phyloP scores from a whole-genome alignment of 208 protist species.

The Naegleria fowleri region DNA sequence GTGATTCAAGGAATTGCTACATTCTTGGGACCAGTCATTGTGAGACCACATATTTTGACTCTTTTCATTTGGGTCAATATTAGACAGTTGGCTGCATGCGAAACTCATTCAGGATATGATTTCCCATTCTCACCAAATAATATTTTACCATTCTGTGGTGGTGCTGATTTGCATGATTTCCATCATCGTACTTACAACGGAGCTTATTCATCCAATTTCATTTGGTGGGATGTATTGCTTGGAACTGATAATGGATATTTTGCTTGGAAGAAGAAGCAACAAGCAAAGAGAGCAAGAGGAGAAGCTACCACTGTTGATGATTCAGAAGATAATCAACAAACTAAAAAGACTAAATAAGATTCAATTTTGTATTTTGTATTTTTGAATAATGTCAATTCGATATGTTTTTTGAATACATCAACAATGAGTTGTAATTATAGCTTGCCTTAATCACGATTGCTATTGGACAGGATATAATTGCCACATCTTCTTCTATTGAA shows the following conservation, averaged over 20 bases:
- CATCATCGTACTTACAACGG: conserved; percentile 25
- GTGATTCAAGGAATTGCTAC: conserved; percentile 24
- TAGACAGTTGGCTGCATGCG: neutral
- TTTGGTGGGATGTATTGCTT: neutral
- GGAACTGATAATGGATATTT: conserved; percentile 22
- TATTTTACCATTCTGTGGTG: conserved; percentile 23
- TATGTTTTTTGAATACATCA: too few relatives aligned
- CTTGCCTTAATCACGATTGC: too few relatives aligned
- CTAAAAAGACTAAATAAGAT: too few relatives aligned
- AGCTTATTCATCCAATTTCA: conserved; percentile 5
- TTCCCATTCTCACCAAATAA: conserved; percentile 22
- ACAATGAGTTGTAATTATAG: too few relatives aligned
- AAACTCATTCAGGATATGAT: conserved; percentile 29
- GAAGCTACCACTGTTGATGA: neutral
- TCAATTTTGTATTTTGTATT: too few relatives aligned
- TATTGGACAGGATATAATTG: too few relatives aligned
- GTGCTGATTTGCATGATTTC: conserved; percentile 29
- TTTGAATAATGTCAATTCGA: too few relatives aligned
- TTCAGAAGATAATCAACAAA: too few relatives aligned
- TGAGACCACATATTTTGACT: neutral
- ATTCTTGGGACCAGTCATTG: conserved; percentile 26
- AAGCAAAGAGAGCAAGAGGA: neutral
- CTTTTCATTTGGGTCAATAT: conserved; percentile 30
- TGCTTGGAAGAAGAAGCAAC: conserved; percentile 10
- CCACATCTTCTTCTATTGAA: too few relatives aligned